These are phyloP conservation scores for Cyberlindnera suaveolens DNA, from an alignment of 805 yeast species.

Conservation along the genomic window DNA sequence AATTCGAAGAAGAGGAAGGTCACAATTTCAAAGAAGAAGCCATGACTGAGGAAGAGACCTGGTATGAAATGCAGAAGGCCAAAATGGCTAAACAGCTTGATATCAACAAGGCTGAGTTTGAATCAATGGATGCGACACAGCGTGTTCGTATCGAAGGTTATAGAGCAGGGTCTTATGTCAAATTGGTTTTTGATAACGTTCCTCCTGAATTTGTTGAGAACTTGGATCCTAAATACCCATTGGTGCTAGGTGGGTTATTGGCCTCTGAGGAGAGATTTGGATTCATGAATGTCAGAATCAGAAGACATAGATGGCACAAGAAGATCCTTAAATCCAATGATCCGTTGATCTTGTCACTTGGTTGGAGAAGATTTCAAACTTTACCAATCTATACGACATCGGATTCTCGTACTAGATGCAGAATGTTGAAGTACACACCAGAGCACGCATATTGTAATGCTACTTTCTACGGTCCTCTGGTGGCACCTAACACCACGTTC, in stretches of 20 bases:
- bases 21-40: conserved; percentile 76
- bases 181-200: conserved; percentile 70
- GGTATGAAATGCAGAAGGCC: conserved; percentile 97
- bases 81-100: conserved; percentile 95
- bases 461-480: conserved; percentile 93
- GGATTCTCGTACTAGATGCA: conserved; percentile 94
- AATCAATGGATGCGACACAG: conserved; percentile 66
- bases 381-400: conserved; percentile 93
- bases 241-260: conserved; percentile 84
- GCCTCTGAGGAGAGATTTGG: conserved; percentile 93
- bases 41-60: conserved; percentile 83
- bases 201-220: conserved; percentile 90
- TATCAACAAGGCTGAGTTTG: conserved; percentile 78
- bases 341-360: conserved; percentile 87
- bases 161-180: conserved; percentile 90
- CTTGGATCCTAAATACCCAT: conserved; percentile 79
- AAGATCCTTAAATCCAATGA: conserved; percentile 92
- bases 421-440: conserved; percentile 97
- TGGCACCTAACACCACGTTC: conserved; percentile 95
- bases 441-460: conserved; percentile 97
- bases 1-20: conserved; percentile 79
- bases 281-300: conserved; percentile 82
- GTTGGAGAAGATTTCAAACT: conserved; percentile 98
- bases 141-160: conserved; percentile 84
- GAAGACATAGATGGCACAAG: conserved; percentile 99